Percentiles rank a stretch among this genome's conserved stretches.
Conservation (phyloP, 176 grass and related monocot genomes). For the Zea luxurians region DNA sequence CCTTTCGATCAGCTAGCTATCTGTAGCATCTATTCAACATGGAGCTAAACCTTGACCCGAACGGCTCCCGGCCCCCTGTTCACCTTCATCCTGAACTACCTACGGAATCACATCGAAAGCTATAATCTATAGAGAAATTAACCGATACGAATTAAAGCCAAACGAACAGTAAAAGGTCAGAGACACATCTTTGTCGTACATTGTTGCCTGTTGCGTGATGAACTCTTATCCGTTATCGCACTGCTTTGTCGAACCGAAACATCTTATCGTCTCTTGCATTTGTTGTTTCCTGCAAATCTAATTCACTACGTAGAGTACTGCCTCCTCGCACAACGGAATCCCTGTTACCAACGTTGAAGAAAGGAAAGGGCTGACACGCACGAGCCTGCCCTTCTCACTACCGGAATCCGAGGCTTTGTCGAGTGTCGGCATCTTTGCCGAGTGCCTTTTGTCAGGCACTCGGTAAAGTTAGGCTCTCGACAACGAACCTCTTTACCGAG, state of each 20-base stretch:
- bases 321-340: background rate
- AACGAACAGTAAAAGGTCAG: background rate
- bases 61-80: background rate
- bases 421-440: too few species aligned
- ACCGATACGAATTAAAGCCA: too few species aligned
- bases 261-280: background rate
- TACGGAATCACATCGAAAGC: background rate
- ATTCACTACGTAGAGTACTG: background rate
- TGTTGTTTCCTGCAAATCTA: slow-evolving; percentile 17
- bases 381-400: background rate
- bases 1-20: too few species aligned
- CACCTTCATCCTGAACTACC: background rate
- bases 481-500: too few species aligned
- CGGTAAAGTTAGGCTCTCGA: too few species aligned
- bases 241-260: background rate
- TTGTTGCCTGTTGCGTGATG: slow-evolving; percentile 5
- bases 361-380: background rate
- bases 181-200: background rate
- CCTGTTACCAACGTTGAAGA: background rate
- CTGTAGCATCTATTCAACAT: background rate
- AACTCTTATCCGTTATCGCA: background rate
- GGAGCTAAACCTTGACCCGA: background rate
- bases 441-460: too few species aligned
- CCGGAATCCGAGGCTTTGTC: too few species aligned
- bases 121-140: too few species aligned